Base-by-base conservation (phyloP, 2,329 filamentous ascomycete genomes). In the Anisogramma anomala region DNA sequence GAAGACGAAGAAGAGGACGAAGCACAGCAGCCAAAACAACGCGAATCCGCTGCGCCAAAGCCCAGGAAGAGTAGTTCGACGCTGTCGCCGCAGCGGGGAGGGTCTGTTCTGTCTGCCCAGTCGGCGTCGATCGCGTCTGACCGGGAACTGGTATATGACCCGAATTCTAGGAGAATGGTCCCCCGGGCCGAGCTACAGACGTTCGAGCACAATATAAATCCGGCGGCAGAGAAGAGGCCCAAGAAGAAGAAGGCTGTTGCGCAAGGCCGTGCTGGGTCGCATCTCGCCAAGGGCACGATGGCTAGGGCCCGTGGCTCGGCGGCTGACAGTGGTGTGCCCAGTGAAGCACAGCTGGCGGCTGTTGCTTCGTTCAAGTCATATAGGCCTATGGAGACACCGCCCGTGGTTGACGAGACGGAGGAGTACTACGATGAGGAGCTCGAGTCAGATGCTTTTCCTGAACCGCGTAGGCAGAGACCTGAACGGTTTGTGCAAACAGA, bases 111-210 rank as follows among this genome's bases (percentile, higher is more conserved):
- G 7, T 52, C 45, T 8, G 50, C 50, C 8, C 50, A 49, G 42
- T 48, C 52, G 14, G 45, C 49, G 9, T 55, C 60, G 3, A 41
- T 49, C 2, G 41, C 48, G 5, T 54, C 63, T 31, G 61, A 67
- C 31, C 53, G 68, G 48, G 56, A 62, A 23, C 50, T 82, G 55
- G 71, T 82, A 34, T 77, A 78, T 51, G 77, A 80, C 48, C 66
- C 75, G n/a, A 79, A 80, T 50, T 78, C 77, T 13, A 67, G 77
- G 49, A 71, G 77, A 45, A 77, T 79, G 66, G 65, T 80, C 3
- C 66, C 70, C 3, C 67, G 59, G 39, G 56, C 54, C 5, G 61
- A 71, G 19, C 48, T 72, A 14, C 33, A 63, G 48, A 66, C 56
- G 36, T 59, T 59, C 33, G 66, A 71, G 37, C 62, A 68, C 40